Conservation (phyloP, 2,329 filamentous ascomycete species). For the Seiridium unicorne region DNA sequence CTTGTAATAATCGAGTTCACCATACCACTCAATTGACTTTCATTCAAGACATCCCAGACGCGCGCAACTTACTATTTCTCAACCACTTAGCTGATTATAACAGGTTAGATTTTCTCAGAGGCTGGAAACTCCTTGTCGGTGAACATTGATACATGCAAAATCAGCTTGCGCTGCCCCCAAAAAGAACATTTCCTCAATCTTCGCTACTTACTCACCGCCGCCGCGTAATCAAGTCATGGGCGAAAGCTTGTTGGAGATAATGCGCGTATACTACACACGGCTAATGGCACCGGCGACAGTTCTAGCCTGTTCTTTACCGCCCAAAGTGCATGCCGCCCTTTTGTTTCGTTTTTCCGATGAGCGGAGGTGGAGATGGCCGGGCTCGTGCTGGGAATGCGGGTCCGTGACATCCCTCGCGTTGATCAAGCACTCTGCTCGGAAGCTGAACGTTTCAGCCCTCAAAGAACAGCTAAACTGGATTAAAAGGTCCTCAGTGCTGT, state of each 20-base stretch:
- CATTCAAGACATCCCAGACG: too few relatives aligned
- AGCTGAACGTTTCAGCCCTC: neutral
- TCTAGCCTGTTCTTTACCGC: neutral
- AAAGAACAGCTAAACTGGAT: too few relatives aligned
- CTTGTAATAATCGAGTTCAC: too few relatives aligned
- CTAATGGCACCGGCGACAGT: neutral
- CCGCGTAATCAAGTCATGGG: too few relatives aligned
- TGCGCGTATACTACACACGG: too few relatives aligned
- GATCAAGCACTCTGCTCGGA: conserved; percentile 5
- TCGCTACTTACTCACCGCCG: neutral
- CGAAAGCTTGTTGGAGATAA: neutral
- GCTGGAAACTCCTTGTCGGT: neutral
- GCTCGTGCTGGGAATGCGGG: neutral
- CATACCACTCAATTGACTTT: too few relatives aligned
- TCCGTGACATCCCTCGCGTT: conserved; percentile 5
- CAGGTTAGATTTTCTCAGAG: neutral
- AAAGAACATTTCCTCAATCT: neutral
- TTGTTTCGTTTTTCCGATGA: neutral
- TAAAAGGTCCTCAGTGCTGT: too few relatives aligned
- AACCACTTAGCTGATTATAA: neutral
- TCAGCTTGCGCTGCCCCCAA: neutral
- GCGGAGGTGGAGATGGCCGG: neutral
- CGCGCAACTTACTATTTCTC: too few relatives aligned
- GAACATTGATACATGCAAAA: neutral
- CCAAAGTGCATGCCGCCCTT: neutral